Conservation (phyloP, 345 rosid species). For the Rhodamnia argentea region DNA sequence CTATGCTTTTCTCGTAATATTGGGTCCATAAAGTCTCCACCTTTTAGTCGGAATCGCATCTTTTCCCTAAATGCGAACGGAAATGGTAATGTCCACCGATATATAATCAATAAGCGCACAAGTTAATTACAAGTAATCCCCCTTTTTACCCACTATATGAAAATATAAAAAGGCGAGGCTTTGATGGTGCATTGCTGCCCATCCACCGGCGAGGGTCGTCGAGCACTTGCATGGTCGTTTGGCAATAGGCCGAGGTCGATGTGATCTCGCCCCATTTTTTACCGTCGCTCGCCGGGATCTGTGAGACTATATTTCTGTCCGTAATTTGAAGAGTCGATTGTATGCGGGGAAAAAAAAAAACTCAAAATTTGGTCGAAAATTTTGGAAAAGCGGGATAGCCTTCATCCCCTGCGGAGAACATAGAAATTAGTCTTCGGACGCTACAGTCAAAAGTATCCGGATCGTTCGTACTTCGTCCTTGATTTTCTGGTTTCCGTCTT, state of each 20-base stretch:
- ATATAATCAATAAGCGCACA: background rate
- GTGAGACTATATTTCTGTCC: too few relatives aligned
- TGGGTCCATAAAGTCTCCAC: rapidly evolving
- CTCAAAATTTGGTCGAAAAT: background rate
- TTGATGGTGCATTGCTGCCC: background rate
- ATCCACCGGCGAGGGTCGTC: background rate
- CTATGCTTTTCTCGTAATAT: background rate
- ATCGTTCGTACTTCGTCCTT: background rate
- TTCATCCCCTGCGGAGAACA: background rate
- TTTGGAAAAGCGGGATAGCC: background rate
- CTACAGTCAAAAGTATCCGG: background rate
- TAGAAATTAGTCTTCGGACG: background rate
- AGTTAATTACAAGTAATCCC: background rate
- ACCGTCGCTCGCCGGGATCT: too few relatives aligned
- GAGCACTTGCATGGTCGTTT: background rate
- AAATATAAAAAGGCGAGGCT: background rate
- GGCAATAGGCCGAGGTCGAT: rapidly evolving
- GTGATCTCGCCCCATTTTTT: background rate
- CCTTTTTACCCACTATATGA: rapidly evolving
- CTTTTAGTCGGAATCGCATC: background rate
- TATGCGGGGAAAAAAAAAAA: too few relatives aligned
- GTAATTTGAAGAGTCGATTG: too few relatives aligned
- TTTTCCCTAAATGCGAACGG: background rate
- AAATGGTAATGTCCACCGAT: rapidly evolving
- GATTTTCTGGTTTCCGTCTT: background rate